phyloP scores from a whole-genome alignment of 352 stramenopile genomes.

The Phytophthora idaei region DNA sequence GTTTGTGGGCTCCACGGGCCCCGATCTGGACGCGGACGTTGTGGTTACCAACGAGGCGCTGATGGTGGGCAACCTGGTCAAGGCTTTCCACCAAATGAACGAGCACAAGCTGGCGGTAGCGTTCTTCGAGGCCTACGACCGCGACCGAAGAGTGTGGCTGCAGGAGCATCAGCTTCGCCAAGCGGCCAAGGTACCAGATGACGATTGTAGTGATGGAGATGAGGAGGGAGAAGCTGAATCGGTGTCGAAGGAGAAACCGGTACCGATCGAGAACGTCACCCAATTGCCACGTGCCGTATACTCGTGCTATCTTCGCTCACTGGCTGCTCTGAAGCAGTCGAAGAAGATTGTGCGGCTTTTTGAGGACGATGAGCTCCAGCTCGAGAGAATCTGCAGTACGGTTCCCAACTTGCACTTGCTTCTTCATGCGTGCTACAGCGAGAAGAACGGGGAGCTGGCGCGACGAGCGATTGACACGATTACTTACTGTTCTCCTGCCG shows the following conservation, averaged over 20 bases:
- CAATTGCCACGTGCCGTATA: constrained; percentile 26
- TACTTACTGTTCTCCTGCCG: constrained; percentile 20
- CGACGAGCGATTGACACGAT: constrained; percentile 41
- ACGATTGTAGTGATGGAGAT: not conserved
- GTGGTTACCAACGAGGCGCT: constrained; percentile 41
- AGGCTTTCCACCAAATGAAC: constrained; percentile 29
- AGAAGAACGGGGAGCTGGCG: constrained; percentile 42
- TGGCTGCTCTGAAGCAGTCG: constrained; percentile 31
- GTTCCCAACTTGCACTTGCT: constrained; percentile 38
- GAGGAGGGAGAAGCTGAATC: not conserved
- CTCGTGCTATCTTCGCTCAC: constrained; percentile 36
- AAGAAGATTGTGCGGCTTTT: constrained; percentile 42
- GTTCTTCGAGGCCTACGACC: constrained; percentile 45
- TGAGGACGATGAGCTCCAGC: constrained; percentile 27
- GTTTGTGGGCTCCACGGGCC: constrained; percentile 31
- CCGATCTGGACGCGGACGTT: constrained; percentile 16
- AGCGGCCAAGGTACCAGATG: constrained; percentile 13
- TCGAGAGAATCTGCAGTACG: constrained; percentile 32
- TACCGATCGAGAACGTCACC: constrained; percentile 20
- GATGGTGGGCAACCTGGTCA: constrained; percentile 32
- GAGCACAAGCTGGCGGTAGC: constrained; percentile 33
- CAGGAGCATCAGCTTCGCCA: constrained; percentile 35
- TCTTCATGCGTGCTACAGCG: constrained; percentile 34
- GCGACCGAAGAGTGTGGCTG: constrained; percentile 38
- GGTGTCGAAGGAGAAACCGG: not conserved